Evolutionary conservation across 345 rosid genomes (phyloP), one percentile per base, ranked within the genome.

Genomic region (Isatis tinctoria): DNA sequence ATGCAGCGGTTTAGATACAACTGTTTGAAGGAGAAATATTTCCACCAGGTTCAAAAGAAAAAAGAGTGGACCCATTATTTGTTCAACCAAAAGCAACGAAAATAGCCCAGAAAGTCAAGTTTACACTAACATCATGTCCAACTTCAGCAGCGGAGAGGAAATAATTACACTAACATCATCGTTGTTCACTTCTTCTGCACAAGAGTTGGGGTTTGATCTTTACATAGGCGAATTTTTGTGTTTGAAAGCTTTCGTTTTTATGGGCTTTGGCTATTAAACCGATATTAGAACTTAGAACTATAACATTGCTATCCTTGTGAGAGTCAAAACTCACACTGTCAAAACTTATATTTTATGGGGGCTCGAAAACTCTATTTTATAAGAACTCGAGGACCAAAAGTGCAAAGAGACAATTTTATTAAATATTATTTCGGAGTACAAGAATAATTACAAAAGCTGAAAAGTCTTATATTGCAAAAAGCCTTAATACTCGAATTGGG

Each of bases 41-140:
- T 37, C 3, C 33, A 60, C 35, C 2, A 26, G n/a, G 69, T 28
- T 39, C 3, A 35, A 6, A 30, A 69, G 14, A 1, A 4, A 9
- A 30, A 5, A 60, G 26, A 2, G 28, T 28, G 14, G 17, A 37
- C 3, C 32, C 17, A 32, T 47, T 5, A 63, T 49, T 56, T 48
- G 68, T 62, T 69, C 49, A 66, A 37, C 36, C 6, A 43, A 27
- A 56, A 56, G 56, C 67, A 4, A 36, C 4, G 9, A 70, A 63
- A 66, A 10, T 47, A 52, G 47, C 65, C 0, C 2, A 56, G 60
- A 20, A 74, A 56, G 30, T 39, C 48, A 78, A 81, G 77, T 85
- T 82, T 74, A 90, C 95, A 78, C 81, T 74, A 65, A 62, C 76
- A 37, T 83, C 74, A 32, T 79, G 81, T 49, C 72, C 87, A 80